Percentiles rank a stretch among this genome's conserved stretches.
Evolutionary conservation across 1,284 basidiomycete species (phyloP).

Genomic region (Puccinia hordei): DNA sequence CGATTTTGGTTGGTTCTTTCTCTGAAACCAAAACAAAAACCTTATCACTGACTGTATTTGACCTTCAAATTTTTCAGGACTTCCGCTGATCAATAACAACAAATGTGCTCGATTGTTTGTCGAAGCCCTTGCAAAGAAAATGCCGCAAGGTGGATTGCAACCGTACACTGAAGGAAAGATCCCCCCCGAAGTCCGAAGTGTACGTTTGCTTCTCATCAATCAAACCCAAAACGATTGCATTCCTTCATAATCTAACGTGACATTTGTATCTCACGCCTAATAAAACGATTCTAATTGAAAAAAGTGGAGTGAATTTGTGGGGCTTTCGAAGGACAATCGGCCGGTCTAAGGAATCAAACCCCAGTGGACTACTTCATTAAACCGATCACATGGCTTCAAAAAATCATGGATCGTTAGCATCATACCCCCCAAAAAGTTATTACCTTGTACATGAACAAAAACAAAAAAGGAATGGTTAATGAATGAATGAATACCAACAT

Average conservation of each 20-base stretch:
- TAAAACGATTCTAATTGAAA: too few relatives aligned
- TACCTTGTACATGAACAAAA: too few relatives aligned
- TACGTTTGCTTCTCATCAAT: background rate
- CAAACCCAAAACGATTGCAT: too few relatives aligned
- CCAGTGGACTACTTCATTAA: too few relatives aligned
- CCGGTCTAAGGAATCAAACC: slow-evolving; percentile 23
- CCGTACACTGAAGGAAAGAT: slow-evolving; percentile 85
- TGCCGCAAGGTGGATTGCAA: slow-evolving; percentile 77
- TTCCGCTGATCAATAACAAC: slow-evolving; percentile 85
- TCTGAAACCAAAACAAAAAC: slow-evolving; percentile 45
- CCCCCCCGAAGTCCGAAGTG: slow-evolving; percentile 75
- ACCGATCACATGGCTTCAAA: too few relatives aligned
- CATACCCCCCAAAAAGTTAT: too few relatives aligned
- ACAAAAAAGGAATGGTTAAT: too few relatives aligned
- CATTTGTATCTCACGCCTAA: too few relatives aligned
- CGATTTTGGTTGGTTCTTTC: slow-evolving; percentile 25
- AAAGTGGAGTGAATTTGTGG: slow-evolving; percentile 27
- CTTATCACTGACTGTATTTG: slow-evolving; percentile 36
- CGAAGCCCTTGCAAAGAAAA: slow-evolving; percentile 83
- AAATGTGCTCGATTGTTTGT: slow-evolving; percentile 87
- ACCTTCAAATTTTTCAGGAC: slow-evolving; percentile 62
- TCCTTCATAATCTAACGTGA: too few relatives aligned
- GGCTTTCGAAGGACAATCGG: slow-evolving; percentile 38
- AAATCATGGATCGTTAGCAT: too few relatives aligned
- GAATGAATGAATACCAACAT: too few relatives aligned